Evolutionary conservation across 768 basidiomycete genomes (phyloP).

Genomic region (Lactarius akahatsu): DNA sequence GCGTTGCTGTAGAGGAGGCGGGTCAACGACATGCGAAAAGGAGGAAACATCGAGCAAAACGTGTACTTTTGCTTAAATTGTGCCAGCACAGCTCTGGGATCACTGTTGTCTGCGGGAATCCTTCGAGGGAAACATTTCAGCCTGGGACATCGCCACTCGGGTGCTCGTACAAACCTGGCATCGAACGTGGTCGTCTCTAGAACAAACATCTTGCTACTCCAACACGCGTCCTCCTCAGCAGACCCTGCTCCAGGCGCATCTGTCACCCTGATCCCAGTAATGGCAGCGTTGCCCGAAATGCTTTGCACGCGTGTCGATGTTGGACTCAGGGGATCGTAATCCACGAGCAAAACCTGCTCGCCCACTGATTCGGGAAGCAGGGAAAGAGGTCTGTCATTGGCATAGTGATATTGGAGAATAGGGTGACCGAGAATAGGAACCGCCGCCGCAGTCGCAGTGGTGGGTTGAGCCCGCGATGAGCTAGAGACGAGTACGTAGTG

Average conservation of each 20-base stretch:
- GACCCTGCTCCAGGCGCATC: constrained; percentile 71
- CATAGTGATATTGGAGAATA: constrained; percentile 76
- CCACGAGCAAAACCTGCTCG: constrained; percentile 74
- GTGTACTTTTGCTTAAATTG: constrained; percentile 68
- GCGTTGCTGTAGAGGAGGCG: constrained; percentile 43
- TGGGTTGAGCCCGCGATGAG: constrained; percentile 43
- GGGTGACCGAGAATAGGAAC: constrained; percentile 58
- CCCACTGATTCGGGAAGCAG: constrained; percentile 58
- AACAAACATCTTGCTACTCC: constrained; percentile 71
- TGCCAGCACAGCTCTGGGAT: constrained; percentile 51
- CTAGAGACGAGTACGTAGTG: constrained; percentile 71
- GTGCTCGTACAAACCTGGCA: constrained; percentile 39
- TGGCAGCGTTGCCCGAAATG: constrained; percentile 46
- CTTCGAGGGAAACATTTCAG: constrained; percentile 8
- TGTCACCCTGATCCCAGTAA: constrained; percentile 62
- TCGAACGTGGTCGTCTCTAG: constrained; percentile 60
- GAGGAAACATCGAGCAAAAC: neutral
- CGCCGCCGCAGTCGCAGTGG: constrained; percentile 38
- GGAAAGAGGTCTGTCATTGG: constrained; percentile 70
- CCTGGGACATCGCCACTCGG: neutral
- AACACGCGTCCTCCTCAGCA: constrained; percentile 42
- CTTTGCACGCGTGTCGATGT: constrained; percentile 50
- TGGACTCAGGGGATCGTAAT: constrained; percentile 52
- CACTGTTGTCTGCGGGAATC: constrained; percentile 40
- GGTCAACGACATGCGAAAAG: constrained; percentile 16